Evolutionary conservation across 805 yeast genomes (phyloP), one percentile per base, ranked within the genome.

Genomic region (Candida dajiaensis): DNA sequence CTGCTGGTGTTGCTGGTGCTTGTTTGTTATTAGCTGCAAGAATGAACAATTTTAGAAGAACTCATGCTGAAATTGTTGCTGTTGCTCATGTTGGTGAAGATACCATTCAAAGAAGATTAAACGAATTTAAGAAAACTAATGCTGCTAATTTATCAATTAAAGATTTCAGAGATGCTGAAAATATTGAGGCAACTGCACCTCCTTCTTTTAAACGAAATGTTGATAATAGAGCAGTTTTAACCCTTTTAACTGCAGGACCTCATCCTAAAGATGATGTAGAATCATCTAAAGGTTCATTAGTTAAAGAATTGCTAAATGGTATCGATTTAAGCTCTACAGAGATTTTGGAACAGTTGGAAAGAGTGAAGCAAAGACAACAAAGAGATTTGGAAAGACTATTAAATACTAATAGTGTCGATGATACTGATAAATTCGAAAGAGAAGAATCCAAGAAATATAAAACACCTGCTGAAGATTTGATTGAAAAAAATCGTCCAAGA

Each of bases 1-100:
- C 99, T 0, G 98, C 99, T 0, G 99, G 99, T 58, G 80, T 94
- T 45, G 99, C 99, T 0, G 99, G 98, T 20, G 99, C 99, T 0
- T 89, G 97, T 66, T 72, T 94, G 2, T 63, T 95, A 40, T 68
- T 94, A 43, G 99, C 99, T 0, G 94, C 97, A 2, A 77, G 99
- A 66, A 95, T 94, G 98, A 94, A 94, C 67, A 90, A 90, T 61
- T 83, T 86, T 62, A 76, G 97, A 60, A 75, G 98, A 59, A 83
- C 95, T 3, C 96, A 92, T 63, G 78, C 90, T 1, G 98, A 95
- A 63, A 84, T 94, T 45, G 97, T 92, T 16, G 92, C 95, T 0
- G 94, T 94, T 8, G 92, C 98, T 1, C 96, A 89, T 63, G 90
- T 94, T 22, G 97, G 96, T 6, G 95, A 89, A 57, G 94, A 86